Evolutionary conservation across 768 basidiomycete species (phyloP).

Genomic region (Russula earlei): DNA sequence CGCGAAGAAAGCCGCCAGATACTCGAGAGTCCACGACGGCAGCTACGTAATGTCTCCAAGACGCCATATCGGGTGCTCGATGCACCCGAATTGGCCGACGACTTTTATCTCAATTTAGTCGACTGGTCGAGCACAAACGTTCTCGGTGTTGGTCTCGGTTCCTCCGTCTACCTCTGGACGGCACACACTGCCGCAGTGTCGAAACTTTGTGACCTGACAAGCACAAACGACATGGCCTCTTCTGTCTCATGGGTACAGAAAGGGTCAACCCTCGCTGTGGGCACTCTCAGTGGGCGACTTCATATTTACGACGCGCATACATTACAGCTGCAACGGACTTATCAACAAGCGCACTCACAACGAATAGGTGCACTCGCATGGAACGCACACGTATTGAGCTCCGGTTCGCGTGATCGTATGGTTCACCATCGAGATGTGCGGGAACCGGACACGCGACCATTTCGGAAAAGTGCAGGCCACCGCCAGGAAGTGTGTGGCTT

Average conservation of each 20-base stretch:
- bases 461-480: conserved; percentile 64
- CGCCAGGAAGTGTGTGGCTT: conserved; percentile 94
- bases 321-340: conserved; percentile 66
- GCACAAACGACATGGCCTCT: conserved; percentile 64
- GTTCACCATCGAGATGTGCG: conserved; percentile 92
- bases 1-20: conserved; percentile 72
- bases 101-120: conserved; percentile 96
- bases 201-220: conserved; percentile 74
- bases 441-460: conserved; percentile 52
- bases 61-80: conserved; percentile 96
- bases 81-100: conserved; percentile 93
- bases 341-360: conserved; percentile 74
- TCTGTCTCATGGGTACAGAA: conserved; percentile 91
- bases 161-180: conserved; percentile 95
- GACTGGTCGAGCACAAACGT: conserved; percentile 97
- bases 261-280: conserved; percentile 87
- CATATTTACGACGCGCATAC: conserved; percentile 91
- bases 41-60: conserved; percentile 78
- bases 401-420: conserved; percentile 84
- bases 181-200: conserved; percentile 89
- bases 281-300: conserved; percentile 79
- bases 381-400: conserved; percentile 81
- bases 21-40: conserved; percentile 75
- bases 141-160: conserved; percentile 83
- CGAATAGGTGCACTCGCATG: conserved; percentile 92